phyloP scores from a whole-genome alignment of 108 stramenopile genomes.

The Hondaea fermentalgiana region DNA sequence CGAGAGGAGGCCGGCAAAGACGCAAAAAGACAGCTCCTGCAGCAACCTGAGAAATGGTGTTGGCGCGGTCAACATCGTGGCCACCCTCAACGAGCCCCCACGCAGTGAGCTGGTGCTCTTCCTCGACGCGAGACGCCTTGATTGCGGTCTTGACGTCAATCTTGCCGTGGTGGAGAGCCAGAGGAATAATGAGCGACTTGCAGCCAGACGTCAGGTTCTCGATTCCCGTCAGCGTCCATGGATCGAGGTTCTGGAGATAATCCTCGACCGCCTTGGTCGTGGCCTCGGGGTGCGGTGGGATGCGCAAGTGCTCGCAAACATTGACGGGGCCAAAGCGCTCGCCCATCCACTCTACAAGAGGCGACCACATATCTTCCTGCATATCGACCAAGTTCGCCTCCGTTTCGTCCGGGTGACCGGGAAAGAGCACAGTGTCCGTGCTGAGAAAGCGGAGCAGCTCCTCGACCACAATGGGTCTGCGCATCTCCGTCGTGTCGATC shows the following conservation, averaged over 20 bases:
- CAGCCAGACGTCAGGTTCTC: background rate
- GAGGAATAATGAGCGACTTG: constrained; percentile 4
- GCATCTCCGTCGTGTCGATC: constrained; percentile 57
- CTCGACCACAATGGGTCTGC: background rate
- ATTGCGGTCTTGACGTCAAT: constrained; percentile 51
- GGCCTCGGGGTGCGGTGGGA: background rate
- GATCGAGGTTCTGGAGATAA: background rate
- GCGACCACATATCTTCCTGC: constrained; percentile 13
- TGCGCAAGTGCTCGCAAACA: background rate
- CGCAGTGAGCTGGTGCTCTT: constrained; percentile 85
- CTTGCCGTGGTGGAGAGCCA: background rate
- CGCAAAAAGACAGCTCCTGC: constrained; percentile 30
- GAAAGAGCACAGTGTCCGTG: constrained; percentile 14
- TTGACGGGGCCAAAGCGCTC: background rate
- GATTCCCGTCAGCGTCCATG: background rate
- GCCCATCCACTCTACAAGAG: constrained; percentile 19
- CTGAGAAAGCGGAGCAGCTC: constrained; percentile 12
- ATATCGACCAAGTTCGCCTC: background rate
- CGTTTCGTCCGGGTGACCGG: constrained; percentile 4
- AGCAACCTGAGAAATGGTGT: constrained; percentile 29
- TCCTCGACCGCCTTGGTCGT: background rate
- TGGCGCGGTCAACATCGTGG: constrained; percentile 58
- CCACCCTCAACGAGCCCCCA: constrained; percentile 98
- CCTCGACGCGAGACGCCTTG: constrained; percentile 80
- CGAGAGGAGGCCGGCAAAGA: background rate